Evolutionary conservation across 2,329 filamentous ascomycete species (phyloP).

Genomic region (Arachnopeziza araneosa): DNA sequence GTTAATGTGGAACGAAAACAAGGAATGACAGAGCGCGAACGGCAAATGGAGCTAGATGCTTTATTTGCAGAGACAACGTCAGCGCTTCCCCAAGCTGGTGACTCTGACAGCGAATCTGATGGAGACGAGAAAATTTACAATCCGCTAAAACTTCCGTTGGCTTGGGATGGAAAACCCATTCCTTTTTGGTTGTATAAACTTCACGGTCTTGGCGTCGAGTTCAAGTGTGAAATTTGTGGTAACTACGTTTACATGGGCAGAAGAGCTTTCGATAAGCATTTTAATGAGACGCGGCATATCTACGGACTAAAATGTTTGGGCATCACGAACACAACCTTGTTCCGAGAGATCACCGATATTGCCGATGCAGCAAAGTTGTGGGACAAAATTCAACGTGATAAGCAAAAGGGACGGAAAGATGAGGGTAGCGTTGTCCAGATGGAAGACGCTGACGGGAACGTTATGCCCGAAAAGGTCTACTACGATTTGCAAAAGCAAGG

Average conservation of each 20-base stretch:
- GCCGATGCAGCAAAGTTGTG: constrained; percentile 83
- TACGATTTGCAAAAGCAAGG: constrained; percentile 92
- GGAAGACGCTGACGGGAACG: constrained; percentile 95
- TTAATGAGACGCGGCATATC: constrained; percentile 88
- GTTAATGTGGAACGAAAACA: constrained; percentile 95
- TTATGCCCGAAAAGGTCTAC: constrained; percentile 99
- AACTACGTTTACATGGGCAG: constrained; percentile 99
- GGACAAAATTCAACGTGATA: constrained; percentile 87
- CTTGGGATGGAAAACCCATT: constrained; percentile 98
- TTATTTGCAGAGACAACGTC: constrained; percentile 58
- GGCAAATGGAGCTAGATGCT: constrained; percentile 88
- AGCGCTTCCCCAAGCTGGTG: constrained; percentile 34
- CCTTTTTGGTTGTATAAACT: constrained; percentile 98
- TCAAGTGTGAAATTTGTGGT: constrained; percentile 92
- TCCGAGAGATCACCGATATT: constrained; percentile 90
- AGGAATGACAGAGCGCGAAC: constrained; percentile 95
- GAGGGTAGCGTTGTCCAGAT: constrained; percentile 91
- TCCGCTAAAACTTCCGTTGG: constrained; percentile 87
- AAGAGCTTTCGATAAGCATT: constrained; percentile 96
- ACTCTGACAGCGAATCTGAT: constrained; percentile 63
- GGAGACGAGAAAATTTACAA: constrained; percentile 91
- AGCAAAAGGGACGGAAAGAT: constrained; percentile 68
- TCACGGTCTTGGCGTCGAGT: constrained; percentile 91
- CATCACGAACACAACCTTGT: constrained; percentile 84
- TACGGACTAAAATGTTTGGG: constrained; percentile 92